These are phyloP conservation scores for Chionographis japonica DNA, from an alignment of 106 monocot species.

Conservation along the genomic window DNA sequence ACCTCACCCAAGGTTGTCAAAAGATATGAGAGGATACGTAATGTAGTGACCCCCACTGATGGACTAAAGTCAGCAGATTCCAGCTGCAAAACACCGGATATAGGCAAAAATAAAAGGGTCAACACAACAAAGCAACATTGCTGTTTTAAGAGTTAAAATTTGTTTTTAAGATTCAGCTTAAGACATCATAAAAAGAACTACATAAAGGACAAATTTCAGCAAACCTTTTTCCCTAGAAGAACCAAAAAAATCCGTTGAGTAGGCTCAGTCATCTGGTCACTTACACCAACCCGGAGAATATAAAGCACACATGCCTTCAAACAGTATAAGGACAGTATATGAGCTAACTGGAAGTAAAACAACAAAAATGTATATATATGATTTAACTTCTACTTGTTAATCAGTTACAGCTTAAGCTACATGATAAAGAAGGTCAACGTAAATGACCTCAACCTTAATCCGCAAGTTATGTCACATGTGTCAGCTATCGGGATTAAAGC, in stretches of 20 bases:
- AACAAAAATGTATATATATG: background rate
- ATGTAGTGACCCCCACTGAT: slow-evolving; percentile 57
- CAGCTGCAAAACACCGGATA: slow-evolving; percentile 50
- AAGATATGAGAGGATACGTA: slow-evolving; percentile 89
- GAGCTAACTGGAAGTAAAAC: background rate
- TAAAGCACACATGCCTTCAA: slow-evolving; percentile 95
- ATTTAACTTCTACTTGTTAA: no score
- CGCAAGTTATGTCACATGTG: no score
- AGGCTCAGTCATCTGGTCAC: slow-evolving; percentile 88
- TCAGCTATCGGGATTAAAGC: no score
- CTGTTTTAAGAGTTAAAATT: no score
- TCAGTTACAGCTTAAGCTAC: no score
- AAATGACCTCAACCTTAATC: no score
- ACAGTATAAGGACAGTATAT: background rate
- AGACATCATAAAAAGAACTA: background rate
- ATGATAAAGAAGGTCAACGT: no score
- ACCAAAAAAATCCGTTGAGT: slow-evolving; percentile 78
- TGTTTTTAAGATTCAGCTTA: background rate
- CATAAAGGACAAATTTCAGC: background rate
- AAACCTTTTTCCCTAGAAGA: slow-evolving; percentile 77
- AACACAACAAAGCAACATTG: background rate
- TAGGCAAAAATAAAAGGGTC: slow-evolving; percentile 2
- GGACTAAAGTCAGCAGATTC: slow-evolving; percentile 57
- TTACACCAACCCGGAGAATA: slow-evolving; percentile 86
- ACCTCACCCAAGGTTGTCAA: slow-evolving; percentile 89